phyloP scores from a whole-genome alignment of 2,329 filamentous ascomycete genomes.

The Trichophaea hybrida region DNA sequence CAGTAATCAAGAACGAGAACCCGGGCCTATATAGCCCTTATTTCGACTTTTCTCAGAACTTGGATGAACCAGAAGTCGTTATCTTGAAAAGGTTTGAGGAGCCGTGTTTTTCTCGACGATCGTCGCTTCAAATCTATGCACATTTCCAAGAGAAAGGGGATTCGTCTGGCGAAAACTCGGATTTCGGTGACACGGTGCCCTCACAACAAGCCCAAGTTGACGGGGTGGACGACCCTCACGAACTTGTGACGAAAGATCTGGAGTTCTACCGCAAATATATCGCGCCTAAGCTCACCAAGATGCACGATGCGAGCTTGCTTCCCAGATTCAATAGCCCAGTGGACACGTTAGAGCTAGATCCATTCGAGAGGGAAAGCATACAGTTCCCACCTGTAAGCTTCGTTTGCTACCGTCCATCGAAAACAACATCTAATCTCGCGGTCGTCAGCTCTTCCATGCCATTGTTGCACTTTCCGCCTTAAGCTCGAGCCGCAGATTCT shows the following conservation, averaged over 20 bases:
- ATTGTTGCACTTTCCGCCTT: conserved; percentile 45
- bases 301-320: conserved; percentile 15
- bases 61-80: conserved; percentile 8
- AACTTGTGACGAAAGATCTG: conserved; percentile 10
- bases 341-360: conserved; percentile 27
- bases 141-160: neutral
- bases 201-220: no score
- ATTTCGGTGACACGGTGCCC: conserved; percentile 5
- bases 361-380: conserved; percentile 37
- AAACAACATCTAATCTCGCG: conserved; percentile 8
- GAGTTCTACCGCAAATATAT: conserved; percentile 27
- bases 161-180: neutral
- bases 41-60: neutral
- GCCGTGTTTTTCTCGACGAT: neutral
- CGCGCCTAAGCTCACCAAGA: conserved; percentile 24
- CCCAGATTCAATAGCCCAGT: conserved; percentile 15
- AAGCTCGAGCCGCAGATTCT: conserved; percentile 35
- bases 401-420: conserved; percentile 5
- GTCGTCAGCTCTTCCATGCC: conserved; percentile 39
- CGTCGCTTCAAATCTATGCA: conserved; percentile 3
- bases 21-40: neutral
- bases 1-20: neutral
- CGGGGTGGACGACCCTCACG: conserved; percentile 4
- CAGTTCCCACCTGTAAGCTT: conserved; percentile 39
- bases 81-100: conserved; percentile 15